Conservation (phyloP, 768 basidiomycete genomes). For the Pisolithus microcarpus region DNA sequence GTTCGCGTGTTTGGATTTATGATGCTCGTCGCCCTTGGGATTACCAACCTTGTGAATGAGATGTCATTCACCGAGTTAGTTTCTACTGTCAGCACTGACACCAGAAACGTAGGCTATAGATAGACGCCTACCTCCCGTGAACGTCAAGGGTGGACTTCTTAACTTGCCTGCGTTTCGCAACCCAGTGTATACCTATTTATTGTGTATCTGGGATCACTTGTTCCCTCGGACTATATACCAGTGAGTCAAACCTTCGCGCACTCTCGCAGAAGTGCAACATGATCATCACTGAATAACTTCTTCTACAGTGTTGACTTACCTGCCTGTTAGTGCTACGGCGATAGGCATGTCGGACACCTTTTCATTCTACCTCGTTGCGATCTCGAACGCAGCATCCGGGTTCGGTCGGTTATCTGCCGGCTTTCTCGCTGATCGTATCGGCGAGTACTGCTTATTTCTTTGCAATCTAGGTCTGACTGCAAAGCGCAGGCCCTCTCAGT, state of each 20-base stretch:
- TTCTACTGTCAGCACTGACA: neutral
- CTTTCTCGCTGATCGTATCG: conserved; percentile 46
- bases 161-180: conserved; percentile 45
- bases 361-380: conserved; percentile 57
- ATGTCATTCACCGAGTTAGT: conserved; percentile 11
- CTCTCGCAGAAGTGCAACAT: neutral
- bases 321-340: conserved; percentile 31
- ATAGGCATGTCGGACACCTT: conserved; percentile 39
- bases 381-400: conserved; percentile 60
- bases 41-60: conserved; percentile 44
- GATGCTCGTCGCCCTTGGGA: conserved; percentile 41
- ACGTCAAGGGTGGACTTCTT: conserved; percentile 50
- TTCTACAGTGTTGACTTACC: conserved; percentile 53
- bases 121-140: conserved; percentile 48
- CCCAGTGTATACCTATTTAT: conserved; percentile 46
- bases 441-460: conserved; percentile 18
- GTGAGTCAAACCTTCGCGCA: conserved; percentile 24
- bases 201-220: conserved; percentile 46
- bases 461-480: neutral
- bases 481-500: conserved; percentile 50
- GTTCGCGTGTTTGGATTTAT: conserved; percentile 66
- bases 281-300: conserved; percentile 3
- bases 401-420: conserved; percentile 56
- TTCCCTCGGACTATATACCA: conserved; percentile 67
- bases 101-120: conserved; percentile 20